phyloP scores from a whole-genome alignment of 495 filamentous ascomycete species.

The Trichoderma gamsii region DNA sequence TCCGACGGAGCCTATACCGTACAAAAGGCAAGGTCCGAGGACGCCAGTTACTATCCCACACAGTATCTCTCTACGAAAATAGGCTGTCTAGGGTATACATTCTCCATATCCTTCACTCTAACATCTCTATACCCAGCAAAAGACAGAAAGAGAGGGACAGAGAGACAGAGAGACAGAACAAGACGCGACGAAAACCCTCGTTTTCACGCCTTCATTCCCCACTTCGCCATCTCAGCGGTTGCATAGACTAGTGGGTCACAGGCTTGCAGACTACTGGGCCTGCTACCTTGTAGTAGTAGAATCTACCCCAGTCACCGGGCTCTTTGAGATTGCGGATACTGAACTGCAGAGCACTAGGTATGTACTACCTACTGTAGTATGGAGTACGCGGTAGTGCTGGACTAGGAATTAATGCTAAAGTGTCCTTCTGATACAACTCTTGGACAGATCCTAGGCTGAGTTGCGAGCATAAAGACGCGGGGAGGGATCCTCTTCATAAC shows the following conservation, averaged over 20 bases:
- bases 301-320: background rate
- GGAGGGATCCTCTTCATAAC: background rate
- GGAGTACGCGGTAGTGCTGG: background rate
- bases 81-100: background rate
- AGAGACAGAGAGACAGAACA: background rate
- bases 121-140: background rate
- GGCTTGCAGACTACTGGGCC: background rate
- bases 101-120: background rate
- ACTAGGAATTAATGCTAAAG: background rate
- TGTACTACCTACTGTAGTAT: background rate
- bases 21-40: background rate
- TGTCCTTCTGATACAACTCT: background rate
- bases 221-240: conserved; percentile 2
- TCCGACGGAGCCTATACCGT: background rate
- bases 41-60: background rate
- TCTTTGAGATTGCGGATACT: background rate
- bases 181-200: background rate
- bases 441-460: background rate
- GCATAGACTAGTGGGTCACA: background rate
- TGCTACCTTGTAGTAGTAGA: background rate
- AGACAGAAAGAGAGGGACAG: too few relatives aligned
- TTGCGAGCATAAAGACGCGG: background rate
- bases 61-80: background rate
- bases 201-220: background rate
- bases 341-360: background rate